Percentiles rank a stretch among this genome's conserved stretches.
Evolutionary conservation across 805 yeast genomes (phyloP).

Genomic region (Metschnikowia gelsemii): DNA sequence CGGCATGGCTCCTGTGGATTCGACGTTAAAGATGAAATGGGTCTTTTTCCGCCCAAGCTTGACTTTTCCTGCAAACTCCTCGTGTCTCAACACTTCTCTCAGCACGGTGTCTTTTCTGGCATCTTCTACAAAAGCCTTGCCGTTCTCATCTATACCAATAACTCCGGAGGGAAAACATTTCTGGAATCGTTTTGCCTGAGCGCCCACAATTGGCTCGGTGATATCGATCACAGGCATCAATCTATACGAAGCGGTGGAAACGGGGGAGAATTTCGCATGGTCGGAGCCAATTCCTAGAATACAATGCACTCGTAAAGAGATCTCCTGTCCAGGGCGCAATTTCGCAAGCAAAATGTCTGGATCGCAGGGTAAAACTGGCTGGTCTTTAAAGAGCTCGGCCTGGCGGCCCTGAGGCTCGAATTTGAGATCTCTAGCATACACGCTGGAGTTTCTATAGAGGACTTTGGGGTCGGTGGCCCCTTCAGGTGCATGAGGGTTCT

Average conservation of each 20-base stretch:
- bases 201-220: slow-evolving; percentile 69
- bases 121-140: slow-evolving; percentile 79
- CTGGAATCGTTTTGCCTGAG: slow-evolving; percentile 74
- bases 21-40: slow-evolving; percentile 92
- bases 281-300: slow-evolving; percentile 89
- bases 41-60: slow-evolving; percentile 88
- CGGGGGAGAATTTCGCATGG: slow-evolving; percentile 98
- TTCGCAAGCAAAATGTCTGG: slow-evolving; percentile 90
- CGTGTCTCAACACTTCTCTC: slow-evolving; percentile 92
- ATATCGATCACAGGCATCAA: slow-evolving; percentile 86
- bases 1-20: slow-evolving; percentile 93
- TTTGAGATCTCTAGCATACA: slow-evolving; percentile 85
- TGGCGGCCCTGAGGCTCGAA: slow-evolving; percentile 94
- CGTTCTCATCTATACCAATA: slow-evolving; percentile 64
- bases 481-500: slow-evolving; percentile 79
- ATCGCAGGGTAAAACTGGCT: slow-evolving; percentile 74
- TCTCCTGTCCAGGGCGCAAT: slow-evolving; percentile 96
- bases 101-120: slow-evolving; percentile 95
- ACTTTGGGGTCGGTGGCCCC: slow-evolving; percentile 79
- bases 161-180: slow-evolving; percentile 94
- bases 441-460: slow-evolving; percentile 77
- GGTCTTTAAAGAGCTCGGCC: slow-evolving; percentile 60
- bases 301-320: slow-evolving; percentile 85
- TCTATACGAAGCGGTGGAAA: slow-evolving; percentile 93
- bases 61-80: slow-evolving; percentile 85